A percentile compares a stretch with the other conserved stretches of the same genome.
Evolutionary conservation across 306 rosid species (phyloP).

Genomic region (Citrullus amarus): DNA sequence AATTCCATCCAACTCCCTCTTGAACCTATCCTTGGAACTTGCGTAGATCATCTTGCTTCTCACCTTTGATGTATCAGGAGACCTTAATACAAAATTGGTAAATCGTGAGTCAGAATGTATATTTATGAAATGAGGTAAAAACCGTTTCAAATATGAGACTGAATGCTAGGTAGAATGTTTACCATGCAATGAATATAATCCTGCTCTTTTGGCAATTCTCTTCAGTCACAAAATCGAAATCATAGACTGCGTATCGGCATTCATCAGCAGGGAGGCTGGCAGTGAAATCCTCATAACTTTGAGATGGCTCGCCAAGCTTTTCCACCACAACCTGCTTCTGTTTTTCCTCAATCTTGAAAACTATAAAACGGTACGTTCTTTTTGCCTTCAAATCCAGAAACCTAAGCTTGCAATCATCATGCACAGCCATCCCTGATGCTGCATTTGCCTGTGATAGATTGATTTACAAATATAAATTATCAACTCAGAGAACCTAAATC

Average conservation of each 20-base stretch:
- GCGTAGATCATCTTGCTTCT: conserved; percentile 13
- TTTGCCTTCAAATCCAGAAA: conserved; percentile 42
- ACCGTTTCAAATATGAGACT: background rate
- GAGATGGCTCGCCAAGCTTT: conserved; percentile 30
- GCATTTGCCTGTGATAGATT: conserved; percentile 31
- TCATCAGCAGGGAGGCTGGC: conserved; percentile 37
- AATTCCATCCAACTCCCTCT: conserved; percentile 10
- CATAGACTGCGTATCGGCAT: conserved; percentile 47
- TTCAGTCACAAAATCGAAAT: conserved; percentile 33
- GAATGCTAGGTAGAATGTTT: background rate
- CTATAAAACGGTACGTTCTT: conserved; percentile 37
- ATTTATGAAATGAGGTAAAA: background rate
- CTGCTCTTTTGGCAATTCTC: conserved; percentile 46
- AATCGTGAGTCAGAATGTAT: background rate
- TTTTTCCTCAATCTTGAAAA: conserved; percentile 39
- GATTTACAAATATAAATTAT: background rate
- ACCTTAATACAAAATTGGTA: background rate
- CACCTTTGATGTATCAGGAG: conserved; percentile 2
- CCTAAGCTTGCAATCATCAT: conserved; percentile 39
- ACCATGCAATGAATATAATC: conserved; percentile 46
- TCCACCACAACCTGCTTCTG: conserved; percentile 39
- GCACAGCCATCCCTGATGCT: conserved; percentile 47
- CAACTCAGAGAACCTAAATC: background rate
- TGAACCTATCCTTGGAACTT: conserved; percentile 10
- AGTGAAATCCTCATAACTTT: conserved; percentile 31